Conservation (phyloP, 305 asterid genomes). For the Solanum aculeatissimum region DNA sequence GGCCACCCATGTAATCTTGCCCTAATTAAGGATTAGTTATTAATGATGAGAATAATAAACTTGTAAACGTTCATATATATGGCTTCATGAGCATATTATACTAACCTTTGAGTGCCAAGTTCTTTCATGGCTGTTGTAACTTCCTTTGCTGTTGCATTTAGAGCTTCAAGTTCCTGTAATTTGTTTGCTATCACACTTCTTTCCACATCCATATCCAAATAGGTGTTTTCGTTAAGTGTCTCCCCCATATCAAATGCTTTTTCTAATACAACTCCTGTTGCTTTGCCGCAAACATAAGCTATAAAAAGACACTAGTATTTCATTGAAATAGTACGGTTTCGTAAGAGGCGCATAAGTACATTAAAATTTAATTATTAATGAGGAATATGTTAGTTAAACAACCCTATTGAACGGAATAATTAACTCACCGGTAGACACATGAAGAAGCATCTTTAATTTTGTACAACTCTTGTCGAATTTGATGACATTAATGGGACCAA, state of each 20-base stretch:
- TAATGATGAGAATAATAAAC: neutral
- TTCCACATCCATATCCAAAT: conserved; percentile 36
- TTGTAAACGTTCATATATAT: too few species aligned
- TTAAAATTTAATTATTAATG: too few species aligned
- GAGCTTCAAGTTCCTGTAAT: conserved; percentile 18
- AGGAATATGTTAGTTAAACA: too few species aligned
- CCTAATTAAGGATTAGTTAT: neutral
- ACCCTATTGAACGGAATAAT: neutral
- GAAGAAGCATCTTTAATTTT: conserved; percentile 38
- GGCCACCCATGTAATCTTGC: conserved; percentile 26
- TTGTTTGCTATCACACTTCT: conserved; percentile 21
- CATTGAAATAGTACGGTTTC: too few species aligned
- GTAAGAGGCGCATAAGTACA: too few species aligned
- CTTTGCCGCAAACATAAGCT: conserved; percentile 48
- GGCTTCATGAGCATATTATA: neutral
- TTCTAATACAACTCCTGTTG: conserved; percentile 30
- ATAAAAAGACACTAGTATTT: too few species aligned
- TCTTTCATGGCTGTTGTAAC: conserved; percentile 37
- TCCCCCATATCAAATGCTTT: conserved; percentile 6
- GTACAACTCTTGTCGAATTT: conserved; percentile 35
- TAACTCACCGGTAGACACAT: conserved; percentile 50
- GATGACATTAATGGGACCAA: conserved; percentile 34
- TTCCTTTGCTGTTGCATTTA: conserved; percentile 17
- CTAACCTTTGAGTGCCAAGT: conserved; percentile 45
- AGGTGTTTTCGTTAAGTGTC: conserved; percentile 9